Evolutionary conservation across 345 rosid species (phyloP).

Genomic region (Corchorus olitorius): DNA sequence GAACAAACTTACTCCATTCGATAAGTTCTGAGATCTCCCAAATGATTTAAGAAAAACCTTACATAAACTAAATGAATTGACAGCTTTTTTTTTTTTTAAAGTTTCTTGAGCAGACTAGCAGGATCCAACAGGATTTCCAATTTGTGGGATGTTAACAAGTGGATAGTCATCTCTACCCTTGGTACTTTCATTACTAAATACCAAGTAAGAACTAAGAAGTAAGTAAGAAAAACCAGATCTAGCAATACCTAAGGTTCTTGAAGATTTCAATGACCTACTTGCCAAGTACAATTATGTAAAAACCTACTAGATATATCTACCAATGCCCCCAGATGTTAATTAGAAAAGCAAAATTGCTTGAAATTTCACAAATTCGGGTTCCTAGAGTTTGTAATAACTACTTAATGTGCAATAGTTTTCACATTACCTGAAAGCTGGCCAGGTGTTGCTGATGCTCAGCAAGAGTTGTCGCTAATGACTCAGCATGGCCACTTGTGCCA

Average conservation of each 20-base stretch:
- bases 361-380: neutral
- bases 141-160: neutral
- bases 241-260: neutral
- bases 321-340: neutral
- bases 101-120: slow-evolving; percentile 10
- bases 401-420: neutral
- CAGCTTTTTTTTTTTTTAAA: slow-evolving; percentile 1
- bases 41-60: neutral
- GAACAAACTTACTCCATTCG: neutral
- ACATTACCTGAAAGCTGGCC: slow-evolving; percentile 90
- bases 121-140: neutral
- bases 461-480: slow-evolving; percentile 87
- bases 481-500: slow-evolving; percentile 83
- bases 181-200: neutral
- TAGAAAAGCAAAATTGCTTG: slow-evolving; percentile 3
- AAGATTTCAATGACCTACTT: neutral
- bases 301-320: slow-evolving; percentile 2
- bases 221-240: neutral
- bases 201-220: neutral
- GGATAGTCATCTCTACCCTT: neutral
- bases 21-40: slow-evolving; percentile 10
- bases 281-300: neutral
- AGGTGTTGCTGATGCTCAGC: slow-evolving; percentile 97
- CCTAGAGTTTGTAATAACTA: neutral
- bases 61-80: slow-evolving; percentile 13